These are phyloP conservation scores for Trypanosoma platydactyli DNA, from an alignment of 208 protist genomes.

Conservation along the genomic window DNA sequence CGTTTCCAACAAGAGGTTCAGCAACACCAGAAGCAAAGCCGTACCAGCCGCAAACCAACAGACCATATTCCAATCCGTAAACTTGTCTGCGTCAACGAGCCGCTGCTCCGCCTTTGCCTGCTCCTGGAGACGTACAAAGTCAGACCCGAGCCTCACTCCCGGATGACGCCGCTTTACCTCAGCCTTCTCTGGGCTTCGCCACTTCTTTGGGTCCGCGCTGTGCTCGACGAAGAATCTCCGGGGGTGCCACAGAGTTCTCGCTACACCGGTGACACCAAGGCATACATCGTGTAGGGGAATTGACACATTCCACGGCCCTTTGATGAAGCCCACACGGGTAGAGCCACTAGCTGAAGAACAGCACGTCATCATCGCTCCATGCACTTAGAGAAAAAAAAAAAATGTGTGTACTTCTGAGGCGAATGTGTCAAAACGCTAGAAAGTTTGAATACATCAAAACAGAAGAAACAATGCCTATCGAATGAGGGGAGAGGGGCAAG, in stretches of 20 bases:
- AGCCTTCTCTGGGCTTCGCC: slow-evolving; percentile 63
- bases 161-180: slow-evolving; percentile 59
- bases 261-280: not conserved
- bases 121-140: slow-evolving; percentile 35
- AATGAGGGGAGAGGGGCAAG: too few species aligned
- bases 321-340: not conserved
- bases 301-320: not conserved
- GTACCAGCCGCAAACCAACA: slow-evolving; percentile 34
- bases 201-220: slow-evolving; percentile 62
- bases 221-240: slow-evolving; percentile 49
- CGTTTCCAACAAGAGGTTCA: slow-evolving; percentile 59
- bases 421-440: too few species aligned
- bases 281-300: not conserved
- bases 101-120: slow-evolving; percentile 45
- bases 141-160: slow-evolving; percentile 67
- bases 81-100: slow-evolving; percentile 57
- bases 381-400: not conserved
- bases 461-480: slow-evolving; percentile 6
- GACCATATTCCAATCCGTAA: slow-evolving; percentile 62
- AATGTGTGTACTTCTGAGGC: too few species aligned
- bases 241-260: not conserved
- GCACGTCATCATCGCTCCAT: not conserved
- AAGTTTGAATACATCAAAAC: not conserved
- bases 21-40: slow-evolving; percentile 46
- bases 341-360: not conserved